Conservation (phyloP, 2,329 filamentous ascomycete genomes). For the Penicillium frequentans region DNA sequence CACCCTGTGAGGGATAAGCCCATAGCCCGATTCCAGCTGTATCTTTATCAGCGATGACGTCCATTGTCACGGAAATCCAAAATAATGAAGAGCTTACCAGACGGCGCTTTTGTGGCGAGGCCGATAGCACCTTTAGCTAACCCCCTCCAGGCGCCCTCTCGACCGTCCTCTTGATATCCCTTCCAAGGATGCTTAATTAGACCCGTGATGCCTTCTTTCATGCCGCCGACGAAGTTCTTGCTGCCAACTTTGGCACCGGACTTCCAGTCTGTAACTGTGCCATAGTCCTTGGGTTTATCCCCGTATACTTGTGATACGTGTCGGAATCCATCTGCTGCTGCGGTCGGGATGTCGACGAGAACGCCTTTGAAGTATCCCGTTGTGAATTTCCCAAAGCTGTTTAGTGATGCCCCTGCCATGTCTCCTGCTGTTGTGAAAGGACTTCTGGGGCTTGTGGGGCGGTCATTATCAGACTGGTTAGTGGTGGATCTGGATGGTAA, state of each 20-base stretch:
- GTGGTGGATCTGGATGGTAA: neutral
- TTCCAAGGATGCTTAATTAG: conserved; percentile 29
- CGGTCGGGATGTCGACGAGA: conserved; percentile 35
- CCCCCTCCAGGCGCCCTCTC: conserved; percentile 31
- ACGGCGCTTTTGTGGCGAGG: conserved; percentile 20
- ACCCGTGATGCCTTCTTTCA: conserved; percentile 32
- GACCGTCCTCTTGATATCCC: conserved; percentile 31
- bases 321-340: conserved; percentile 36
- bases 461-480: neutral
- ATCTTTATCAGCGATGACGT: neutral
- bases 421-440: conserved; percentile 11
- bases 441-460: neutral
- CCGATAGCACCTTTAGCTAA: conserved; percentile 23
- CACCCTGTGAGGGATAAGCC: conserved; percentile 25
- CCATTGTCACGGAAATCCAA: neutral
- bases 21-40: conserved; percentile 22
- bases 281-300: conserved; percentile 34
- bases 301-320: conserved; percentile 35
- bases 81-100: conserved; percentile 10
- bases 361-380: conserved; percentile 27
- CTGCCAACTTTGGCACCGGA: conserved; percentile 33
- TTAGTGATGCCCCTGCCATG: conserved; percentile 10
- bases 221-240: conserved; percentile 33
- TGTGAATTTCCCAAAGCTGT: conserved; percentile 18
- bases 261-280: conserved; percentile 32